These are phyloP conservation scores for Termitomyces sp. DNA, from an alignment of 768 basidiomycete genomes.

Conservation along the genomic window DNA sequence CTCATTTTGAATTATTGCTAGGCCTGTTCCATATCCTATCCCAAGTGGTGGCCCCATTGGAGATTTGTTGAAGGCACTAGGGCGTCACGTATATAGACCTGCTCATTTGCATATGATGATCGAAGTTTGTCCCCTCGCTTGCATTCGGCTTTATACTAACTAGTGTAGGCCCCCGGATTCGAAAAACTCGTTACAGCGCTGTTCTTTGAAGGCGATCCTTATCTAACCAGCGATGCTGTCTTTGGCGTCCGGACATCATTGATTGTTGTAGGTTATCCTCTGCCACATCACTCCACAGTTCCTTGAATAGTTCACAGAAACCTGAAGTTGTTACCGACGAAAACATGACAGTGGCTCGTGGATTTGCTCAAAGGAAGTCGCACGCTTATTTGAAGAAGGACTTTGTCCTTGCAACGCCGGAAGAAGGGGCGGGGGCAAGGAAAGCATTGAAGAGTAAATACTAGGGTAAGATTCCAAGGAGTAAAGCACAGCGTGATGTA, in stretches of 20 bases:
- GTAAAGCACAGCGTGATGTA: too few species aligned
- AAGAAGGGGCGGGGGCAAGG: conserved; percentile 30
- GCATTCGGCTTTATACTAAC: not conserved
- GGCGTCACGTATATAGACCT: conserved; percentile 71
- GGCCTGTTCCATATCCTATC: conserved; percentile 64
- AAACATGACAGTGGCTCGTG: conserved; percentile 47
- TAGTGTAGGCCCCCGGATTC: conserved; percentile 55
- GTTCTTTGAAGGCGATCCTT: conserved; percentile 67
- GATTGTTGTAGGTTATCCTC: conserved; percentile 53
- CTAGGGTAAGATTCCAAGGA: too few species aligned
- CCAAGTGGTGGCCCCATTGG: conserved; percentile 78
- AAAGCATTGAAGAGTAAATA: conserved; percentile 10
- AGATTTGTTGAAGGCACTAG: conserved; percentile 44
- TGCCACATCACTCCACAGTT: not conserved
- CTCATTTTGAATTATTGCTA: conserved; percentile 8
- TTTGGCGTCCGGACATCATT: conserved; percentile 81
- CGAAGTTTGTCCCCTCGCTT: conserved; percentile 29
- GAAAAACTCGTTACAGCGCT: conserved; percentile 69
- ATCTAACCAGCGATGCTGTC: conserved; percentile 64
- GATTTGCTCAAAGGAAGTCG: conserved; percentile 35
- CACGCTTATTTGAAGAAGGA: conserved; percentile 34
- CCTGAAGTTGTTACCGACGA: conserved; percentile 51
- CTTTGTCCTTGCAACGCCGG: conserved; percentile 35
- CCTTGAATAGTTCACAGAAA: conserved; percentile 28
- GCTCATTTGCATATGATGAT: conserved; percentile 76